Percentiles rank a stretch among this genome's conserved stretches.
These are phyloP conservation scores for Periconia digitata DNA, from an alignment of 2,329 filamentous ascomycete species.

Conservation along the genomic window DNA sequence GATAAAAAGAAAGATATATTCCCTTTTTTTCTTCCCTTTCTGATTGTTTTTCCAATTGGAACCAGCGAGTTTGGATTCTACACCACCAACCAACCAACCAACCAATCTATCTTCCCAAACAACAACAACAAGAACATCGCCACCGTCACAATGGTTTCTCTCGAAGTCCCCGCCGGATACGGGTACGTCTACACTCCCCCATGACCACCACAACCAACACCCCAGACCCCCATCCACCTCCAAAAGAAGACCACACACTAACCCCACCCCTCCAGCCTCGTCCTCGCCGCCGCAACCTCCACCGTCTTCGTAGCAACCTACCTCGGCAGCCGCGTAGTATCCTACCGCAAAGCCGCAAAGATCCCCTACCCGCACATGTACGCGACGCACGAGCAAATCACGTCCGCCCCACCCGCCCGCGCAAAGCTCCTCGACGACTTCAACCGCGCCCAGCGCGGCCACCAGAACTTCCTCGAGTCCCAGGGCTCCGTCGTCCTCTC, in stretches of 20 bases:
- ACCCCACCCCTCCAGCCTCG: constrained; percentile 48
- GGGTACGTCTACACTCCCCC: constrained; percentile 24
- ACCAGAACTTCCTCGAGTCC: constrained; percentile 64
- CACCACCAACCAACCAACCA: too few relatives aligned
- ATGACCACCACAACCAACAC: not conserved
- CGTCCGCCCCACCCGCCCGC: constrained; percentile 38
- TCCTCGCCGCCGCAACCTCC: constrained; percentile 56
- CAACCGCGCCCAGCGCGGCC: constrained; percentile 47
- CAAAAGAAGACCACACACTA: constrained; percentile 5
- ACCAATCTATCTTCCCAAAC: not conserved
- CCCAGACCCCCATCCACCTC: not conserved
- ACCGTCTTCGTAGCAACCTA: constrained; percentile 57
- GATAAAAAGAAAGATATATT: too few relatives aligned
- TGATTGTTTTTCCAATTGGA: too few relatives aligned
- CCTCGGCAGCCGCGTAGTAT: constrained; percentile 52
- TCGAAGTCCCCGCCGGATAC: constrained; percentile 31
- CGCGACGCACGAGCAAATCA: constrained; percentile 58
- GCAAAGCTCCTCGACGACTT: constrained; percentile 49
- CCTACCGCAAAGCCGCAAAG: constrained; percentile 54
- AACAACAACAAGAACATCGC: not conserved
- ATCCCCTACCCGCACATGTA: constrained; percentile 62
- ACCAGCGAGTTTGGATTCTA: too few relatives aligned
- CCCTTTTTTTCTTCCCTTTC: too few relatives aligned
- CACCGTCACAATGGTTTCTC: constrained; percentile 21
- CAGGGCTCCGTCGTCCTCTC: constrained; percentile 53